Percentiles rank a stretch among this genome's conserved stretches.
These are phyloP conservation scores for Colletotrichum cereale DNA, from an alignment of 2,329 filamentous ascomycete genomes.

Conservation along the genomic window DNA sequence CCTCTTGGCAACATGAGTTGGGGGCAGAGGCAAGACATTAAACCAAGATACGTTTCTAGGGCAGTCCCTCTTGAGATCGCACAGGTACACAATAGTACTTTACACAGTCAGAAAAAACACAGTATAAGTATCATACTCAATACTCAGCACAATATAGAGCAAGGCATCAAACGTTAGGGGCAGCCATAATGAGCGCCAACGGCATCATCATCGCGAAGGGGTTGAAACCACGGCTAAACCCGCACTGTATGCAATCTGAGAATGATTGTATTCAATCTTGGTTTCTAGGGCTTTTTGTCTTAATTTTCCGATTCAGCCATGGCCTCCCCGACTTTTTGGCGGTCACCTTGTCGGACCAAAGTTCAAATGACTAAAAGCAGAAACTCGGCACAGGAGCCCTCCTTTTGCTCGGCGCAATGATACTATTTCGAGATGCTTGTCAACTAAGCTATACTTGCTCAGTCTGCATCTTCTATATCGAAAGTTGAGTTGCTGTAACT, in stretches of 20 bases:
- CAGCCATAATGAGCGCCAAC: neutral
- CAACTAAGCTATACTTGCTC: neutral
- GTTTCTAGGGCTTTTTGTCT: conserved; percentile 15
- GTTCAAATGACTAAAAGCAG: conserved; percentile 12
- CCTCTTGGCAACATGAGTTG: neutral
- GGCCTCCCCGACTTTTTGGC: conserved; percentile 23
- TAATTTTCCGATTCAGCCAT: conserved; percentile 13
- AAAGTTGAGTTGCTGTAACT: conserved; percentile 1
- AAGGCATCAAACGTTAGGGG: neutral
- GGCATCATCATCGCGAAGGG: too few species aligned
- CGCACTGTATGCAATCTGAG: conserved; percentile 11
- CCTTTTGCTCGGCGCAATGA: conserved; percentile 9
- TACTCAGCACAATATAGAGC: too few species aligned
- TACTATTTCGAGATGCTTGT: neutral
- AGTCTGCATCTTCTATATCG: conserved; percentile 7
- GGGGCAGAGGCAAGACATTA: too few species aligned
- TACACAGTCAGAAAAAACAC: too few species aligned
- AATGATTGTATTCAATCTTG: conserved; percentile 36
- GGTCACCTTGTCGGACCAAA: conserved; percentile 9
- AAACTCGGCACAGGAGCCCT: conserved; percentile 6
- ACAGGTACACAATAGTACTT: too few species aligned
- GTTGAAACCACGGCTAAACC: neutral
- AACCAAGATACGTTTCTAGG: too few species aligned
- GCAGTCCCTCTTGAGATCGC: too few species aligned
- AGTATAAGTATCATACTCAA: too few species aligned